A percentile compares a stretch with the other conserved stretches of the same genome.
Evolutionary conservation across 2,329 filamentous ascomycete species (phyloP).

Genomic region (Fusarium heterosporum): DNA sequence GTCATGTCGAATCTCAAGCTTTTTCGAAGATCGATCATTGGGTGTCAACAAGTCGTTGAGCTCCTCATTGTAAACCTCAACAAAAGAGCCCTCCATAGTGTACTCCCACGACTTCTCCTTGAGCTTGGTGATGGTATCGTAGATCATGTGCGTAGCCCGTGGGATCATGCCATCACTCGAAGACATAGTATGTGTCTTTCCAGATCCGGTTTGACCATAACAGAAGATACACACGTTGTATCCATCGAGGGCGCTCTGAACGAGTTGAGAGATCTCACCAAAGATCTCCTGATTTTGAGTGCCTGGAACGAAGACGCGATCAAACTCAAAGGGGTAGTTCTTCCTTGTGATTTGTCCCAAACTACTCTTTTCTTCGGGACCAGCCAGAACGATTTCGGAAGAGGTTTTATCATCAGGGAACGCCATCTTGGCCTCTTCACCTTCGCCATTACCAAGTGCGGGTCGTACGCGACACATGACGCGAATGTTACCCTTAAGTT

Average conservation of each 20-base stretch:
- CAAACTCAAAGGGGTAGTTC: constrained; percentile 88
- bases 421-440: constrained; percentile 76
- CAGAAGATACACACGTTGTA: constrained; percentile 99
- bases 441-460: constrained; percentile 68
- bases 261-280: constrained; percentile 94
- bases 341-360: constrained; percentile 81
- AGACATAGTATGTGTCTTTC: constrained; percentile 98
- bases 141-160: constrained; percentile 91
- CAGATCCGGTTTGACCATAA: constrained; percentile 96
- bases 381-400: constrained; percentile 86
- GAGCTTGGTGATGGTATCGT: constrained; percentile 84
- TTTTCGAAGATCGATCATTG: constrained; percentile 74
- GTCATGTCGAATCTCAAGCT: constrained; percentile 91
- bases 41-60: constrained; percentile 84
- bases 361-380: constrained; percentile 85
- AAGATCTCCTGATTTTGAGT: constrained; percentile 89
- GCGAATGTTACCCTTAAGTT: constrained; percentile 97
- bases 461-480: constrained; percentile 98
- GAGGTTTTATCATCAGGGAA: constrained; percentile 88
- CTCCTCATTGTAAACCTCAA: constrained; percentile 99
- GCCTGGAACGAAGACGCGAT: constrained; percentile 86
- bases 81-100: constrained; percentile 92
- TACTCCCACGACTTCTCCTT: constrained; percentile 95
- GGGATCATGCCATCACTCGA: constrained; percentile 94
- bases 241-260: constrained; percentile 94